Base-by-base conservation (phyloP, 306 rosid species). In the Prunus salicina region DNA sequence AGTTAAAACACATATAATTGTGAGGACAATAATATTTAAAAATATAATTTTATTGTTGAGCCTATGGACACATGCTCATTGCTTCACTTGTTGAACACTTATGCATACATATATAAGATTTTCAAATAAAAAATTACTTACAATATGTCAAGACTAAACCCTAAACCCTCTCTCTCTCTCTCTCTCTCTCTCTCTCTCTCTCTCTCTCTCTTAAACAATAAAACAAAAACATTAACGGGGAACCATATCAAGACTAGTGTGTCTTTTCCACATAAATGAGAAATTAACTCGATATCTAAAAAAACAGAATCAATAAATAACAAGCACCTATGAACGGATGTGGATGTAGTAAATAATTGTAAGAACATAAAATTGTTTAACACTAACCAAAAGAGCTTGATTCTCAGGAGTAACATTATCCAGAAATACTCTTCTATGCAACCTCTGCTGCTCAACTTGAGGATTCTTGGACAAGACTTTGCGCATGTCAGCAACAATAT, bases 391-490 rank as follows among this genome's bases (percentile, higher is more conserved):
- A 74, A 94, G 98, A 46, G 97, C 93, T 79, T 94, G 98, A 75
- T 85, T 94, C 73, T 91, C 98, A 64, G 91, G 88, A 81, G 82
- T 78, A 74, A 94, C 75, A 67, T 94, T 84, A n/a, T 94, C 98
- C 71, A 94, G 79, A 86, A 94, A 94, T 67, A 94, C 98, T 84
- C 98, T 91, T 86, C 98, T 83, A 82, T 94, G 98, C 88, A 94
- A 80, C 82, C 88, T 89, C 89, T 89, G 96, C 84, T 94, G 97
- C 86, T 94, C 97, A 73, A 92, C 95, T 80, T 91, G 97, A 72
- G 97, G 97, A 82, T 90, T 91, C 89, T 94, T 94, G 41, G 98
- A 93, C 81, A 94, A 88, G 71, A 92, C 98, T 81, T 94, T 94
- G 71, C 97, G 88, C 97, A 91, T 94, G 83, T 94, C 98, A 34